phyloP scores from a whole-genome alignment of 768 basidiomycete species.

The Pisolithus sp. region DNA sequence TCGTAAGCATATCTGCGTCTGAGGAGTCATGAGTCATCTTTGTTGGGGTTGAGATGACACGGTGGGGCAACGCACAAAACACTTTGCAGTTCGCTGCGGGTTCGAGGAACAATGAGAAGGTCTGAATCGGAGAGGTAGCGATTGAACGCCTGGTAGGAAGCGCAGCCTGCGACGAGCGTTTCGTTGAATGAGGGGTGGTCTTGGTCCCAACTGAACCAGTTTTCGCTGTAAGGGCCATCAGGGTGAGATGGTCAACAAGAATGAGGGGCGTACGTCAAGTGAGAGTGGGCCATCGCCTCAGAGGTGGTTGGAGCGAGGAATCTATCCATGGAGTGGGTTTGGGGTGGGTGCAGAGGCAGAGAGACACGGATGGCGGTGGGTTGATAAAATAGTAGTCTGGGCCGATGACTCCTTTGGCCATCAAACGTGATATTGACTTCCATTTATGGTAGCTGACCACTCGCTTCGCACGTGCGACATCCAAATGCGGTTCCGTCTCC shows the following conservation, averaged over 20 bases:
- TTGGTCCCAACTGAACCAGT: slow-evolving; percentile 62
- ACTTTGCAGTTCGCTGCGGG: slow-evolving; percentile 59
- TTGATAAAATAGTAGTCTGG: no score
- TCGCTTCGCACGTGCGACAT: slow-evolving; percentile 22
- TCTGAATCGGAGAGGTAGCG: slow-evolving; percentile 68
- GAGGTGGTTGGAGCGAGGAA: slow-evolving; percentile 69
- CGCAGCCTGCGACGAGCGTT: slow-evolving; percentile 66
- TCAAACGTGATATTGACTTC: slow-evolving; percentile 15
- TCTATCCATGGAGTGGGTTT: slow-evolving; percentile 49
- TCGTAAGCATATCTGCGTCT: slow-evolving; percentile 76
- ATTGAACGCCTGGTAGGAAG: slow-evolving; percentile 75
- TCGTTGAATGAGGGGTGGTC: slow-evolving; percentile 67
- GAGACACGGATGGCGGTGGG: background rate
- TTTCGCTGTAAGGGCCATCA: slow-evolving; percentile 42
- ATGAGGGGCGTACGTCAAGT: slow-evolving; percentile 48
- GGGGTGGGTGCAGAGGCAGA: background rate
- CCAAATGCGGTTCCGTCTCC: background rate
- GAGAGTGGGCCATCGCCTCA: slow-evolving; percentile 65
- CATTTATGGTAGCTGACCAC: slow-evolving; percentile 5
- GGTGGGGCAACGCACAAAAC: slow-evolving; percentile 48
- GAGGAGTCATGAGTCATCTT: slow-evolving; percentile 8
- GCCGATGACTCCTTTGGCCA: slow-evolving; percentile 7
- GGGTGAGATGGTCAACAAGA: slow-evolving; percentile 6
- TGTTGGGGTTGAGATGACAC: background rate
- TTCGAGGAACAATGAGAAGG: slow-evolving; percentile 63